Conservation (phyloP, 768 basidiomycete species). For the Mycena galericulata region DNA sequence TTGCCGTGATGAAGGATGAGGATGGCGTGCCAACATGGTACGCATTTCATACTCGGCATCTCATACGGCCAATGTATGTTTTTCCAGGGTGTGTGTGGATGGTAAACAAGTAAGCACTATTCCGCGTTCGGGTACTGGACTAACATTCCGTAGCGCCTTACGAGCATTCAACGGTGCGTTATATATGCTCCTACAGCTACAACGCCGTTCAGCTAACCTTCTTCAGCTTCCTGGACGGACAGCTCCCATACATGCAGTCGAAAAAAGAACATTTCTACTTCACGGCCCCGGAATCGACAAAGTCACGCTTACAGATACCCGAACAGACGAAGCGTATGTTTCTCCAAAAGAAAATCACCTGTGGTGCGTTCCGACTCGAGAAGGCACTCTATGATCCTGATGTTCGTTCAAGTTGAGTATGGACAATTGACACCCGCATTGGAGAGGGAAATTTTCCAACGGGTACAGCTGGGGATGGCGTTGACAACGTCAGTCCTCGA, state of each 20-base stretch:
- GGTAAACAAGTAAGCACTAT: constrained; percentile 78
- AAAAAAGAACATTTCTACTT: constrained; percentile 77
- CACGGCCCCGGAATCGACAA: constrained; percentile 61
- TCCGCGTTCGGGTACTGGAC: neutral
- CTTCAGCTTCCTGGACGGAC: constrained; percentile 74
- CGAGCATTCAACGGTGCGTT: constrained; percentile 44
- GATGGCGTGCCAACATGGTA: constrained; percentile 53
- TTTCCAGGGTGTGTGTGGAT: constrained; percentile 69
- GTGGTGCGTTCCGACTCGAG: constrained; percentile 58
- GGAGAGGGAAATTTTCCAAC: constrained; percentile 85
- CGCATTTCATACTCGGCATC: neutral
- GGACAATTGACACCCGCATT: constrained; percentile 59
- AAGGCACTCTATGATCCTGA: neutral
- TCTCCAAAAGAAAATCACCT: constrained; percentile 68
- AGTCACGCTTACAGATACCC: constrained; percentile 65
- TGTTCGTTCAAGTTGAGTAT: constrained; percentile 71
- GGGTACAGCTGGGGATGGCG: constrained; percentile 84
- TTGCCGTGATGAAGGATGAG: constrained; percentile 66
- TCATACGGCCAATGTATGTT: neutral
- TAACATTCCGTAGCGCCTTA: constrained; percentile 64
- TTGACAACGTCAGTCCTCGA: constrained; percentile 68
- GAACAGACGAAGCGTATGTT: constrained; percentile 64
- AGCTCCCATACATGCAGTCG: constrained; percentile 56
- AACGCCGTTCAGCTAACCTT: neutral
- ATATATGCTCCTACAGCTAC: neutral